Evolutionary conservation across 208 protist species (phyloP).

Genomic region (Acanthamoeba sp.): DNA sequence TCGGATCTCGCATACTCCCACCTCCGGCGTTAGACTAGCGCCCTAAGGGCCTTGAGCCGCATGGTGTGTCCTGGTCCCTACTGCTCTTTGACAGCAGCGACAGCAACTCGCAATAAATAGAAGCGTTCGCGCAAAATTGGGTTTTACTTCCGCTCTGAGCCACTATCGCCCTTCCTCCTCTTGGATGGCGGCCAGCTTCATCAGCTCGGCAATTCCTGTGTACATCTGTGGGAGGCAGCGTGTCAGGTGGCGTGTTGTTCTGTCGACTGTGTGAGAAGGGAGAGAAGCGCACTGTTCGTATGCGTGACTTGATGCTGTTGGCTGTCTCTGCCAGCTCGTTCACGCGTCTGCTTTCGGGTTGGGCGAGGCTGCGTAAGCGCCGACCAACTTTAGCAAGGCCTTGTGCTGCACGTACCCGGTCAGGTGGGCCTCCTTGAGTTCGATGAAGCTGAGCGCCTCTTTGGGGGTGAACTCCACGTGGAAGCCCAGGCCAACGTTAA

Average conservation of each 20-base stretch:
- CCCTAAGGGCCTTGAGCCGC: too few relatives aligned
- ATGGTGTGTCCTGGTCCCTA: too few relatives aligned
- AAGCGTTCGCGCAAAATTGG: not conserved
- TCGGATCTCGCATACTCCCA: too few relatives aligned
- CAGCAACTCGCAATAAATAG: constrained; percentile 1
- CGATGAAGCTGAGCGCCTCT: constrained; percentile 35
- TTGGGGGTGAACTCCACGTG: constrained; percentile 44
- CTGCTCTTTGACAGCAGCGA: too few relatives aligned
- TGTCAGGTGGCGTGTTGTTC: too few relatives aligned
- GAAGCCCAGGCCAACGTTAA: constrained; percentile 50
- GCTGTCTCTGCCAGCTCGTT: not conserved
- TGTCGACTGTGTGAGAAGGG: not conserved
- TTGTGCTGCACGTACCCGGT: not conserved
- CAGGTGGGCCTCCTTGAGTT: constrained; percentile 19
- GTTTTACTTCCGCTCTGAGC: not conserved
- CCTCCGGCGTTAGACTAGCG: too few relatives aligned
- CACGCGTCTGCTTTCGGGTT: not conserved
- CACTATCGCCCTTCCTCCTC: not conserved
- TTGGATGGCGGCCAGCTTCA: not conserved
- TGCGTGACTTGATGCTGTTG: constrained; percentile 17
- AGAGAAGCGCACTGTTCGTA: not conserved
- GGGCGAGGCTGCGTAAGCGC: not conserved
- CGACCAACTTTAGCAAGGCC: not conserved
- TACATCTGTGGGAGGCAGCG: not conserved
- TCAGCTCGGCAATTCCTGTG: not conserved